Percentiles rank a stretch among this genome's conserved stretches.
phyloP scores from a whole-genome alignment of 805 yeast genomes.

The Ogataea methylovora region DNA sequence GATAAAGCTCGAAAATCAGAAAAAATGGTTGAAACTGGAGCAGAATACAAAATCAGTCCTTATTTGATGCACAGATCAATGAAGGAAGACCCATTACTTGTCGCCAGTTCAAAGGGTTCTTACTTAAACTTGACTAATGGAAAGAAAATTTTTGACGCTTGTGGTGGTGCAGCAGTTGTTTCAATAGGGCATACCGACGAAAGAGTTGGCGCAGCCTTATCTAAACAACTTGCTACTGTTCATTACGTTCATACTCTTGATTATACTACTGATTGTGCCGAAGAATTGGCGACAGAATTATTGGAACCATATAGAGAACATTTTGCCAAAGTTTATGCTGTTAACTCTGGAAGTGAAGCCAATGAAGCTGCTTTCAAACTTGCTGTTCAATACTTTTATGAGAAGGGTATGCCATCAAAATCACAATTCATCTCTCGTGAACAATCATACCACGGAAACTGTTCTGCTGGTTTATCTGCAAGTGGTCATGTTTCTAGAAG shows the following conservation, averaged over 20 bases:
- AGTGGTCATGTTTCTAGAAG: conserved; percentile 11
- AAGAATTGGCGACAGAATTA: conserved; percentile 6
- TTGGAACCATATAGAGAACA: conserved; percentile 4
- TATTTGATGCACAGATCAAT: conserved; percentile 4
- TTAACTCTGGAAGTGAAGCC: conserved; percentile 23
- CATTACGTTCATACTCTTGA: conserved; percentile 5
- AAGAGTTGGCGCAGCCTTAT: conserved; percentile 6
- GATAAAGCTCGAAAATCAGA: no score
- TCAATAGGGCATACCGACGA: conserved; percentile 10
- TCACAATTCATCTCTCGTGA: conserved; percentile 15
- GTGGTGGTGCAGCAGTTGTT: conserved; percentile 18
- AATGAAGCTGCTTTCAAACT: conserved; percentile 30
- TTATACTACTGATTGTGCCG: conserved; percentile 8
- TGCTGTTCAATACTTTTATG: conserved; percentile 19
- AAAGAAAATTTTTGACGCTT: conserved; percentile 7
- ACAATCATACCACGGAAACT: conserved; percentile 18
- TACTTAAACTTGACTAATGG: conserved; percentile 9
- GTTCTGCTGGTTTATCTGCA: conserved; percentile 12
- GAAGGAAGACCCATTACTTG: conserved; percentile 3
- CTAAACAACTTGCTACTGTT: conserved; percentile 5
- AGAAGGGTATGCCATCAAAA: conserved; percentile 10
- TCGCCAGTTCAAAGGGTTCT: conserved; percentile 6
- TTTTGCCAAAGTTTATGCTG: conserved; percentile 10
- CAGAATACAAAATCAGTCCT: conserved; percentile 1
- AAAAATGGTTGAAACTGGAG: not conserved